Evolutionary conservation across 2,329 filamentous ascomycete species (phyloP).

Genomic region (Cytospora piceicola): DNA sequence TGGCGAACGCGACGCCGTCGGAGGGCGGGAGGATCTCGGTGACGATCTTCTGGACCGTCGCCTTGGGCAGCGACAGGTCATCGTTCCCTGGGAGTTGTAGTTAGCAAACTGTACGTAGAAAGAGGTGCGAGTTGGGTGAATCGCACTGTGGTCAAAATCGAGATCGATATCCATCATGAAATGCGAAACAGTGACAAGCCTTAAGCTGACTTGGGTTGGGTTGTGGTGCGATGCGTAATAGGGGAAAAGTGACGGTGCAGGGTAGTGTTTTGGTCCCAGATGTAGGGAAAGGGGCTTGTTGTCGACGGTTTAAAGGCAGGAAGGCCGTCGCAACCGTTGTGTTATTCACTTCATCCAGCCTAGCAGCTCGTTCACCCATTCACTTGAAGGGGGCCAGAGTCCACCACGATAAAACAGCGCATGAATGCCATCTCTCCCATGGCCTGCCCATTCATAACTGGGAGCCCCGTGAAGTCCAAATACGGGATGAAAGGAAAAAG

Average conservation of each 20-base stretch:
- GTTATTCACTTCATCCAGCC: slow-evolving; percentile 10
- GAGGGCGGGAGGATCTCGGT: slow-evolving; percentile 85
- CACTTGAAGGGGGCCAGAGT: slow-evolving; percentile 5
- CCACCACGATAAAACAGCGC: neutral
- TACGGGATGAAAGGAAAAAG: neutral
- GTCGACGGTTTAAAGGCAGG: neutral
- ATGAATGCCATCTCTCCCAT: neutral
- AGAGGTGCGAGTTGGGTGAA: neutral
- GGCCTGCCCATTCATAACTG: neutral
- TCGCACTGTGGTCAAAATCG: neutral
- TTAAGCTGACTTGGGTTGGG: neutral
- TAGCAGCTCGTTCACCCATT: slow-evolving; percentile 5
- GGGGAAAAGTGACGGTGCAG: neutral
- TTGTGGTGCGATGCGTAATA: neutral
- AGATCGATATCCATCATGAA: slow-evolving; percentile 5
- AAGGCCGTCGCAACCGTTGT: neutral
- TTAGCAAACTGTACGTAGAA: slow-evolving; percentile 36
- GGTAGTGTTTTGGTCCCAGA: neutral
- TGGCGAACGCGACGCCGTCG: slow-evolving; percentile 81
- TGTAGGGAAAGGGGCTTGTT: neutral
- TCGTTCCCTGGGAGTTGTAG: slow-evolving; percentile 56
- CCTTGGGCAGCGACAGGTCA: slow-evolving; percentile 67
- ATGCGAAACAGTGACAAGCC: neutral
- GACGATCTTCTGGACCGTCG: slow-evolving; percentile 83
- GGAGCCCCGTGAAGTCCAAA: too few species aligned